Percentiles rank a stretch among this genome's conserved stretches.
phyloP scores from a whole-genome alignment of 192 early-diverging fungal genomes.

The Rhizophagus prolifer region DNA sequence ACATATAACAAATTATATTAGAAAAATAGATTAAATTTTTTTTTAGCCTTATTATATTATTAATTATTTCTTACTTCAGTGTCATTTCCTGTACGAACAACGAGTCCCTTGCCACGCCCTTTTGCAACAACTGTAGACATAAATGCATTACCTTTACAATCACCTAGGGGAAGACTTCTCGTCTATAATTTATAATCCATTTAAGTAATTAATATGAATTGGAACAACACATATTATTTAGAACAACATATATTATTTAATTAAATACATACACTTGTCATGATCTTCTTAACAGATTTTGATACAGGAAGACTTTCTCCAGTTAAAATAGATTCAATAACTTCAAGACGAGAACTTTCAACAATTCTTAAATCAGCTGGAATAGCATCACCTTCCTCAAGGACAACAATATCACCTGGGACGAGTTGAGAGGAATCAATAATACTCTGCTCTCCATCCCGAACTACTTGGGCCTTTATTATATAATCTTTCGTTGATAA shows the following conservation, averaged over 20 bases:
- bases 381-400: slow-evolving; percentile 81
- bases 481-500: neutral
- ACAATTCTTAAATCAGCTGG: slow-evolving; percentile 78
- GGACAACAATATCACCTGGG: slow-evolving; percentile 78
- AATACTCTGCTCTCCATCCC: slow-evolving; percentile 61
- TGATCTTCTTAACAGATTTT: slow-evolving; percentile 70
- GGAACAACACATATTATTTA: neutral
- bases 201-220: neutral
- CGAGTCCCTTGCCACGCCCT: slow-evolving; percentile 90
- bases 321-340: slow-evolving; percentile 81
- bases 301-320: slow-evolving; percentile 72
- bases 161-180: slow-evolving; percentile 69
- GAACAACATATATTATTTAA: neutral
- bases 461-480: slow-evolving; percentile 63
- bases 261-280: slow-evolving; percentile 49
- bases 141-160: slow-evolving; percentile 96
- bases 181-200: slow-evolving; percentile 40
- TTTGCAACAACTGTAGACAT: slow-evolving; percentile 92
- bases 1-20: neutral
- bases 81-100: slow-evolving; percentile 80
- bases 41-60: neutral
- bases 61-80: slow-evolving; percentile 61
- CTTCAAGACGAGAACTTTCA: slow-evolving; percentile 72
- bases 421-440: slow-evolving; percentile 71
- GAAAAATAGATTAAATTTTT: neutral